Conservation (phyloP, 805 yeast species). For the Candida anglica region DNA sequence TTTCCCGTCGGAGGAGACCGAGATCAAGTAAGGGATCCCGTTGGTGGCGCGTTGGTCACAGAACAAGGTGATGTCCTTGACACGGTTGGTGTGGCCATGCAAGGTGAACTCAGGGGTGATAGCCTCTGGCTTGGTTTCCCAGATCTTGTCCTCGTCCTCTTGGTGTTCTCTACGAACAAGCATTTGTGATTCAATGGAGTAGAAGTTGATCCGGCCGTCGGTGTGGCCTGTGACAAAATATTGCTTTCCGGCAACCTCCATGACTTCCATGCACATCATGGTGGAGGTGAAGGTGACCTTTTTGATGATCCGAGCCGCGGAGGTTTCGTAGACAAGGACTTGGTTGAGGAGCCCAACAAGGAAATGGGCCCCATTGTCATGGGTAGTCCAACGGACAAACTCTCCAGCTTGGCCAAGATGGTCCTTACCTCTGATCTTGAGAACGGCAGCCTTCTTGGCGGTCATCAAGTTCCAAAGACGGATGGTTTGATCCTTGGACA, state of each 20-base stretch:
- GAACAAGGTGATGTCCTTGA: slow-evolving; percentile 69
- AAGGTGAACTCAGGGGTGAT: slow-evolving; percentile 53
- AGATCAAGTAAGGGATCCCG: slow-evolving; percentile 50
- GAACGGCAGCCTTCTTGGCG: slow-evolving; percentile 82
- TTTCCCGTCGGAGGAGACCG: slow-evolving; percentile 90
- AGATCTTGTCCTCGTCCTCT: slow-evolving; percentile 20
- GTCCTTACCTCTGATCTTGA: slow-evolving; percentile 69
- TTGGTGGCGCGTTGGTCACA: slow-evolving; percentile 30
- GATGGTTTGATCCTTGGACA: slow-evolving; percentile 78
- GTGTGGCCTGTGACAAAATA: slow-evolving; percentile 65
- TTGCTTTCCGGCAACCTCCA: slow-evolving; percentile 43
- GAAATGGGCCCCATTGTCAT: slow-evolving; percentile 70
- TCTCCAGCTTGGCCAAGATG: slow-evolving; percentile 64
- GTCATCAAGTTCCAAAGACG: slow-evolving; percentile 97
- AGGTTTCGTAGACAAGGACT: slow-evolving; percentile 61
- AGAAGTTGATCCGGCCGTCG: slow-evolving; percentile 67
- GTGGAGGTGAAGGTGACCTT: slow-evolving; percentile 52
- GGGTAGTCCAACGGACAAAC: slow-evolving; percentile 61
- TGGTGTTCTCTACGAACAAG: slow-evolving; percentile 2
- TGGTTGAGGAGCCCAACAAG: slow-evolving; percentile 70
- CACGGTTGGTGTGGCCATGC: slow-evolving; percentile 80
- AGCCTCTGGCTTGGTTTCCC: slow-evolving; percentile 17
- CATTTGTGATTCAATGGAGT: slow-evolving; percentile 33
- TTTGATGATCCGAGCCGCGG: slow-evolving; percentile 53
- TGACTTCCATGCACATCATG: slow-evolving; percentile 64